Base-by-base conservation (phyloP, 2,329 filamentous ascomycete genomes). In the Penicillium decumbens region DNA sequence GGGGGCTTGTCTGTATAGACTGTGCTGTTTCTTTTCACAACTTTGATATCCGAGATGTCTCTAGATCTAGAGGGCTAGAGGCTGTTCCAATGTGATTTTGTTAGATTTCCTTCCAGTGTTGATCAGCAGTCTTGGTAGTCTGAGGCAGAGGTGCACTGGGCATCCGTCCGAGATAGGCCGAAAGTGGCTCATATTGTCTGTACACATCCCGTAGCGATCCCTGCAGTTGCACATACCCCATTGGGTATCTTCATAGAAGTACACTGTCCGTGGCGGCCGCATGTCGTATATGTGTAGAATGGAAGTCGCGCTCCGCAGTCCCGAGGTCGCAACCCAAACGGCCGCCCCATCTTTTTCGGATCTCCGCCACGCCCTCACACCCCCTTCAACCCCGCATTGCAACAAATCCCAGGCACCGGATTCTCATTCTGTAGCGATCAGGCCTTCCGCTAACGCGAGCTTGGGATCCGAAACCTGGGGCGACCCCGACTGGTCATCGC, bases 1-100 rank as follows among this genome's bases (percentile, higher is more conserved):
- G 38, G 24, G 45, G 25, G 15, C n/a, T 42, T 47, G 45, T 41
- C 37, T 43, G 45, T 25, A 44, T 39, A 51, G 30, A 45, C 18
- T 45, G 37, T 12, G 38, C 15, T 38, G 25, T 20, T 30, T 45
- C 39, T 47, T 28, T 50, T 43, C 33, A 40, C 40, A 24, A 41
- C 24, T 42, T 40, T 51, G 49, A 51, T 48, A 51, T 51, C 49
- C 49, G 41, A 39, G 43, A 41, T 42, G 18, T 38, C 48, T 9
- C 29, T 33, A 41, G 49, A 51, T 37, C 18, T 47, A 37, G 30
- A 38, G 41, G 49, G 43, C 47, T 44, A 48, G 32, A 51, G 41
- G 47, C 44, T 35, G 33, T 47, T 44, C 38, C 41, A 45, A 48
- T 48, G 41, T 44, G 40, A 51, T 12, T 9, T 25, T 42, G 23